Evolutionary conservation across 2,329 filamentous ascomycete genomes (phyloP), one percentile per base, ranked within the genome.

Genomic region (Plectosphaerella plurivora): DNA sequence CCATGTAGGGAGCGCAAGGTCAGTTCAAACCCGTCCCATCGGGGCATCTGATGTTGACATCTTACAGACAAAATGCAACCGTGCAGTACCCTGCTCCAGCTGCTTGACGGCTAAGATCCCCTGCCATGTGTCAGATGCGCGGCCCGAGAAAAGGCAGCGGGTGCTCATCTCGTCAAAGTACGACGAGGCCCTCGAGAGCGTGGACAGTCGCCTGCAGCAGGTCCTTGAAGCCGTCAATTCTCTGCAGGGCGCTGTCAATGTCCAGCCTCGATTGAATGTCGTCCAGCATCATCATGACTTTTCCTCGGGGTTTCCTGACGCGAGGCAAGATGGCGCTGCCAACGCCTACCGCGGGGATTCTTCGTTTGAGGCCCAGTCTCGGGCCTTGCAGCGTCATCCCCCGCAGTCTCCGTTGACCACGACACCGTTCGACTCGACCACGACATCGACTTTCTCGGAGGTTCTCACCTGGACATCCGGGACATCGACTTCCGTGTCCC

Each of bases 111-210:
- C 63, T 14, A 59, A 60, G 5, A 55, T 65, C 5, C 39, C 56
- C 28, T 66, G 64, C 50, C 63, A 62, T 44, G 59, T 54, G 12
- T 59, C 62, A 6, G 52, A 57, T 12, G 55, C 56, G 14, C 45
- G 57, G 0, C 50, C 59, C 18, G 63, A 66, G 52, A 64, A 65
- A 51, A 60, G 63, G n/a, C 64, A 66, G 41, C 61, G 64, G 9
- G 60, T 65, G n/a, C 54, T 65, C 12, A 41, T 66, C 45, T 65
- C 64, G 14, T 55, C 63, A 4, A 62, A 58, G 22, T 65, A 65
- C 47, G 63, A 65, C 36, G 64, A 66, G 24, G 59, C 63, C 10
- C 55, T 66, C n/a, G 61, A 63, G 45, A 62, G 63, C 41, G 60
- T 65, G 37, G 58, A 59, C 45, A 56, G 55, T 5, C 62, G 62